Evolutionary conservation across 2,329 filamentous ascomycete species (phyloP).

Genomic region (Trichoderma asperellum): DNA sequence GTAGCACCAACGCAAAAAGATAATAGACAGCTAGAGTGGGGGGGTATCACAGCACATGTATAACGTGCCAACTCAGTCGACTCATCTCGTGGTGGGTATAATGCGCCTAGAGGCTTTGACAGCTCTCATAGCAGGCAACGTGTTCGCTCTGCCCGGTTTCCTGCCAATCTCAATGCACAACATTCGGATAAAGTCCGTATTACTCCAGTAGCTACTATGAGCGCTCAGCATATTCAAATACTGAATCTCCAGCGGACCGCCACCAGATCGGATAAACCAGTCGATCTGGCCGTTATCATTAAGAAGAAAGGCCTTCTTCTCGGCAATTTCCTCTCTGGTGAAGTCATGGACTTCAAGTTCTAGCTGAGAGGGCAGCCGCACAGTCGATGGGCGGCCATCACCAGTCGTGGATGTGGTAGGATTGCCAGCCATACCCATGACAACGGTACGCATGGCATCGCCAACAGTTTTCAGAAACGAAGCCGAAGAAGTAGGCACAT

Average conservation of each 20-base stretch:
- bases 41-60: neutral
- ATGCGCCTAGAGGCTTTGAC: slow-evolving; percentile 55
- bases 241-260: slow-evolving; percentile 88
- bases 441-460: slow-evolving; percentile 64
- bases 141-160: slow-evolving; percentile 65
- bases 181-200: slow-evolving; percentile 85
- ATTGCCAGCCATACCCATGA: slow-evolving; percentile 54
- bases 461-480: slow-evolving; percentile 68
- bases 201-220: slow-evolving; percentile 92
- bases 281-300: slow-evolving; percentile 98
- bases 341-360: slow-evolving; percentile 97
- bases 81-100: slow-evolving; percentile 27
- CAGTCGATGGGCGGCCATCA: slow-evolving; percentile 44
- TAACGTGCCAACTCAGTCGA: neutral
- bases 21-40: neutral
- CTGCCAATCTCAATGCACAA: slow-evolving; percentile 86
- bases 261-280: slow-evolving; percentile 80
- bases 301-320: slow-evolving; percentile 81
- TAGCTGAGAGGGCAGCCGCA: slow-evolving; percentile 66
- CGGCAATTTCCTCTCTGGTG: slow-evolving; percentile 85
- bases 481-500: slow-evolving; percentile 73
- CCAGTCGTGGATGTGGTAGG: slow-evolving; percentile 38
- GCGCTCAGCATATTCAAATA: slow-evolving; percentile 97
- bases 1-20: neutral
- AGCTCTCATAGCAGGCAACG: slow-evolving; percentile 62